A percentile compares a stretch with the other conserved stretches of the same genome.
phyloP scores from a whole-genome alignment of 176 grass and related monocot species.

The Carex pumila region DNA sequence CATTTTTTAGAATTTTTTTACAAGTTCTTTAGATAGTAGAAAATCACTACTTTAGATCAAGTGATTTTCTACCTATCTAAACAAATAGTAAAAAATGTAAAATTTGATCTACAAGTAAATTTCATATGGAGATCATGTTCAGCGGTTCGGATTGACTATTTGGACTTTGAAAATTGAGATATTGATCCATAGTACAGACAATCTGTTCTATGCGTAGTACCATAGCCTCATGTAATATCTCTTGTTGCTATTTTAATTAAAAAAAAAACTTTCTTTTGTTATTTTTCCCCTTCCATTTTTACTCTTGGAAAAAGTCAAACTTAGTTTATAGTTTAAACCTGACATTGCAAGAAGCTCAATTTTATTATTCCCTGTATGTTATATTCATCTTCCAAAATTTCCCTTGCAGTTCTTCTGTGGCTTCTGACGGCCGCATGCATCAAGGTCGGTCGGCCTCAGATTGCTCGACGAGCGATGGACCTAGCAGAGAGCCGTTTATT shows the following conservation, averaged over 20 bases:
- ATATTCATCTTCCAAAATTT: not conserved
- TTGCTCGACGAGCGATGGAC: slow-evolving; percentile 60
- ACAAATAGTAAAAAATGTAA: no score
- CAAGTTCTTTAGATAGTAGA: no score
- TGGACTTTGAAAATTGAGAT: no score
- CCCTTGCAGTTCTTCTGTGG: slow-evolving; percentile 64
- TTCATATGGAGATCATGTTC: no score
- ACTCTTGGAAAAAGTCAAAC: no score
- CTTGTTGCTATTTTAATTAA: not conserved
- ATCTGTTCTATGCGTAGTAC: no score
- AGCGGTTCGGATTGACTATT: no score
- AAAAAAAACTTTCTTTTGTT: not conserved
- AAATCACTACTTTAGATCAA: no score
- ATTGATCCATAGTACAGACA: no score
- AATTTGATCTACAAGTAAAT: no score
- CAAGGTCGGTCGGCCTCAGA: slow-evolving; percentile 81
- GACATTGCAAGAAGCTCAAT: not conserved
- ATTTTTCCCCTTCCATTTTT: not conserved
- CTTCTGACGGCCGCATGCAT: slow-evolving; percentile 84
- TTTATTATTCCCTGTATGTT: not conserved
- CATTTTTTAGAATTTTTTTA: no score
- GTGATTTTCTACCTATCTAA: no score
- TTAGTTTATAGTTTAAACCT: not conserved
- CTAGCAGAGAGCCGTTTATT: slow-evolving; percentile 58
- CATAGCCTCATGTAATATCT: not conserved